phyloP scores from a whole-genome alignment of 2,329 filamentous ascomycete genomes.

The Aspergillus transmontanensis region DNA sequence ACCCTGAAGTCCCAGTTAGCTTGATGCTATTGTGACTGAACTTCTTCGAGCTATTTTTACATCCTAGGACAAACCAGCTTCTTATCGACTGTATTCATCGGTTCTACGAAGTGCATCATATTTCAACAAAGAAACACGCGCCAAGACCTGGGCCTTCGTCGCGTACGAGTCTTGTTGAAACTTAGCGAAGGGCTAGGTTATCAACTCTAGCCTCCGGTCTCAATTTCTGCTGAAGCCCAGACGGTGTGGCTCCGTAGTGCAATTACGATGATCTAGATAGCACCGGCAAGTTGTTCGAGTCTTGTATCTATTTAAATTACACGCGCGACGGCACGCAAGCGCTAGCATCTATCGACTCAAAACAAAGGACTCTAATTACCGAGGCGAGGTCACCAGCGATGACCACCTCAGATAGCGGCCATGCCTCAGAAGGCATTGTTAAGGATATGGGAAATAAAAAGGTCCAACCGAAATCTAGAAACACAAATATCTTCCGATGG shows the following conservation, averaged over 20 bases:
- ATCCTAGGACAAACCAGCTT: neutral
- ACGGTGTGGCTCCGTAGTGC: neutral
- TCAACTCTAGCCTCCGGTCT: neutral
- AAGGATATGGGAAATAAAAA: constrained; percentile 19
- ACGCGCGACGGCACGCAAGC: neutral
- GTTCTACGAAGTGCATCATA: neutral
- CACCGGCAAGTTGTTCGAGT: neutral
- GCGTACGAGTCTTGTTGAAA: neutral
- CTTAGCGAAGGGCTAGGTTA: neutral
- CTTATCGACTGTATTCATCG: neutral
- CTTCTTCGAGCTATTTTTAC: neutral
- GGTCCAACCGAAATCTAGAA: constrained; percentile 15
- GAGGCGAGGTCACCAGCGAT: constrained; percentile 22
- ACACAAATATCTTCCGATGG: constrained; percentile 33
- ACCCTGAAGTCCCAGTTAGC: neutral
- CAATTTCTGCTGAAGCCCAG: neutral
- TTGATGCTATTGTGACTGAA: neutral
- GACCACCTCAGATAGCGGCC: constrained; percentile 31
- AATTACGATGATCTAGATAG: constrained; percentile 1
- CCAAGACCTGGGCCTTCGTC: constrained; percentile 9
- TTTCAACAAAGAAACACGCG: neutral
- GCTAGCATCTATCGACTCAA: neutral
- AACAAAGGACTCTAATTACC: constrained; percentile 8
- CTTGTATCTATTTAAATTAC: neutral
- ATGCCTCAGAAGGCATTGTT: constrained; percentile 22